These are phyloP conservation scores for Botryotinia narcissicola DNA, from an alignment of 2,329 filamentous ascomycete species.

Conservation along the genomic window DNA sequence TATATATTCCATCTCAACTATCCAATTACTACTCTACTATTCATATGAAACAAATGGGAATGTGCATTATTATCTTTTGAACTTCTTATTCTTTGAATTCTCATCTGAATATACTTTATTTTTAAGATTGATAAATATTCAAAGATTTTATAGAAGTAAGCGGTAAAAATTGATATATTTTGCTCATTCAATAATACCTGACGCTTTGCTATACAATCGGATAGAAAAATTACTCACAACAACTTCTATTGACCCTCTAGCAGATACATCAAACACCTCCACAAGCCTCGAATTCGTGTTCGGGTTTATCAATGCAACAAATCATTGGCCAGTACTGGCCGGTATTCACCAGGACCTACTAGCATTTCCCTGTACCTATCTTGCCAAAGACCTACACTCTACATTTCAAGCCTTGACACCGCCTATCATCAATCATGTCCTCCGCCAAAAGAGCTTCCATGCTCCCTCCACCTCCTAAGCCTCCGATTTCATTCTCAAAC, in stretches of 20 bases:
- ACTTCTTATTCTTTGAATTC: neutral
- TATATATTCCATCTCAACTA: neutral
- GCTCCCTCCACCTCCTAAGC: constrained; percentile 53
- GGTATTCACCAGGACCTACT: neutral
- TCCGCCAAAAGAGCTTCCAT: constrained; percentile 46
- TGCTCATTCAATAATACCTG: constrained; percentile 26
- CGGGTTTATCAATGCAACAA: neutral
- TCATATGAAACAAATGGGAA: neutral
- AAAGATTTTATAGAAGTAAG: constrained; percentile 24
- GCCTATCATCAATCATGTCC: constrained; percentile 32
- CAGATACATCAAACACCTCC: constrained; percentile 7
- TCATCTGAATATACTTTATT: neutral
- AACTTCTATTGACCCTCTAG: constrained; percentile 18
- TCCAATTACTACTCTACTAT: neutral
- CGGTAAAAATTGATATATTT: constrained; percentile 25
- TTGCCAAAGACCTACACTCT: neutral
- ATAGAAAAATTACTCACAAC: constrained; percentile 17
- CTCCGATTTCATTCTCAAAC: constrained; percentile 59
- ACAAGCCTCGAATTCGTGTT: constrained; percentile 7
- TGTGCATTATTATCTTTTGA: neutral
- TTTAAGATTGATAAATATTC: neutral
- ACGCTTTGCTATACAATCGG: constrained; percentile 11
- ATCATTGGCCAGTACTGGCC: neutral
- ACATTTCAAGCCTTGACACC: neutral
- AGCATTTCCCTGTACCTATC: neutral